Evolutionary conservation across 1,284 basidiomycete genomes (phyloP).

Genomic region (Puccinia coronata): DNA sequence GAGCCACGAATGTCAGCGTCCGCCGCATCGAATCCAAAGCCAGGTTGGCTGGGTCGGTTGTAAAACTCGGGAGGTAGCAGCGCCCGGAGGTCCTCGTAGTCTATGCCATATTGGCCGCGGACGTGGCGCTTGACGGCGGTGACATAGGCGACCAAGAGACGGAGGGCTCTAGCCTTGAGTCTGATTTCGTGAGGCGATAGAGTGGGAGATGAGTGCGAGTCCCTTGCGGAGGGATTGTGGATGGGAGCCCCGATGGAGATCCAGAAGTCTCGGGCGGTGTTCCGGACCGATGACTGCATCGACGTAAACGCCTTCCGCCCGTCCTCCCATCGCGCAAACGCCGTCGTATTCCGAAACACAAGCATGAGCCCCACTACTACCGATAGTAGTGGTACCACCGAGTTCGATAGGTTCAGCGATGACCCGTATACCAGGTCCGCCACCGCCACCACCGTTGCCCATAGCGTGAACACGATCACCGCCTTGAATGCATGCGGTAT

Average conservation of each 20-base stretch:
- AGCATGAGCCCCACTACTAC: conserved; percentile 56
- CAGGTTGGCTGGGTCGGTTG: conserved; percentile 42
- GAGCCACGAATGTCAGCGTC: conserved; percentile 34
- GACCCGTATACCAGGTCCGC: conserved; percentile 52
- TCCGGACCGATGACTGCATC: conserved; percentile 53
- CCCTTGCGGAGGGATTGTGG: conserved; percentile 1
- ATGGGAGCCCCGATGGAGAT: conserved; percentile 53
- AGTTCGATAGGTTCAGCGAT: conserved; percentile 52
- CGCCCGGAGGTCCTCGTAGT: conserved; percentile 54
- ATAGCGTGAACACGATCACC: conserved; percentile 53
- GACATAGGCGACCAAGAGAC: conserved; percentile 54
- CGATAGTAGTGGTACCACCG: conserved; percentile 54
- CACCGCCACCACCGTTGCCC: conserved; percentile 53
- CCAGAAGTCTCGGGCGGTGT: conserved; percentile 54
- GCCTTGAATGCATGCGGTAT: conserved; percentile 53
- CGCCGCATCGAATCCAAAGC: conserved; percentile 45
- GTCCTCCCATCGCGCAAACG: conserved; percentile 55
- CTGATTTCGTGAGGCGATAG: conserved; percentile 51
- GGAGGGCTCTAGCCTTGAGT: conserved; percentile 53
- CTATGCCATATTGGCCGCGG: conserved; percentile 55
- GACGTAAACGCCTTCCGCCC: conserved; percentile 54
- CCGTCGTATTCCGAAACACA: conserved; percentile 54
- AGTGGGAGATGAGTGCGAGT: not conserved
- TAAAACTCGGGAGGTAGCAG: conserved; percentile 40
- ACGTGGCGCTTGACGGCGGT: conserved; percentile 56